Evolutionary conservation across 2,329 filamentous ascomycete species (phyloP), one percentile per base, ranked within the genome.

Genomic region (Albifimbria verrucaria): DNA sequence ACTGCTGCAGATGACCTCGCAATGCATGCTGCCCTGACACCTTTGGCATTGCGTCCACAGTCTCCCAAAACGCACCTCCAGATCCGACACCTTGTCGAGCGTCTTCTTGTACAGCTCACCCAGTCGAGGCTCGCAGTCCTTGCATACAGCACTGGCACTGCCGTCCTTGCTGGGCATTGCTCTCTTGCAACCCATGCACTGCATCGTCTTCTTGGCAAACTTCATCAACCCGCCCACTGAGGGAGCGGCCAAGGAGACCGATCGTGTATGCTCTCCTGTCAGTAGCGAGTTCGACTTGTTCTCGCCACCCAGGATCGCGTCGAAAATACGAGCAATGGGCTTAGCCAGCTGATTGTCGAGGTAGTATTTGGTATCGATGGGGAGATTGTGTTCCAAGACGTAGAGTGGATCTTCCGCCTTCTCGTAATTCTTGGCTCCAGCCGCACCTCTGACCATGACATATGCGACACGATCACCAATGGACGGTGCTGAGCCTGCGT

Each of bases 141-240:
- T 80, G 69, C 94, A 99, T 15, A 97, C 91, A 0, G 95, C 94
- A 4, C 93, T 93, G 5, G 82, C 83, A 60, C 81, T 85, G 72
- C 97, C 93, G 45, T 89, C 82, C 61, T 90, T 89, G 55, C 85
- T 85, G 7, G 83, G 86, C 48, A 99, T 80, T 3, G 94, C 94
- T 72, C 97, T 97, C 81, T 97, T 99, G 83, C 94, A 99, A 3
- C 92, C 94, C 89, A 99, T 96, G 71, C 94, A 99, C 0, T 94
- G 97, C 74, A 92, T 87, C 3, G 94, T 99, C 77, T 96, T 97
- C 77, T 96, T 97, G 28, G 94, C 83, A 68, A 97, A 99, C 74
- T 96, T 97, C 94, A 99, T 99, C 58, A 99, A 77, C 0, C 94
- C 94, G 52, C 94, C 94, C 56, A 96, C 83, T 0, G 89, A 89